Conservation (phyloP, 139 green algal species). For the Closterium sp. region DNA sequence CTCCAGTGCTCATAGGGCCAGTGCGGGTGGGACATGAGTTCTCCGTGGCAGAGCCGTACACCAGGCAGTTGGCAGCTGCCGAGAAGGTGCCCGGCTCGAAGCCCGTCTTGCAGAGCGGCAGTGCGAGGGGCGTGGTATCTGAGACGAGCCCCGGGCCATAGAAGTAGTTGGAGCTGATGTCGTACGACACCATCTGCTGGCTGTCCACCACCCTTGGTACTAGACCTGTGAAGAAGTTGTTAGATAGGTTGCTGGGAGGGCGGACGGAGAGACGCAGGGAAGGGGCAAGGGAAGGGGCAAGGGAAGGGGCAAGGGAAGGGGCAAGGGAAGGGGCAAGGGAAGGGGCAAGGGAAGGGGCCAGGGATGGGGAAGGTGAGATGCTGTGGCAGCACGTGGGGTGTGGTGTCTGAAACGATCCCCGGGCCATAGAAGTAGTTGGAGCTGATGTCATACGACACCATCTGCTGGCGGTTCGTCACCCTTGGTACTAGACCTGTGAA, state of each 20-base stretch:
- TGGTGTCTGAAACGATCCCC: background rate
- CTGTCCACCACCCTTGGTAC: background rate
- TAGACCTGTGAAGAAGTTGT: background rate
- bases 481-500: background rate
- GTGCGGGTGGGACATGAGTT: background rate
- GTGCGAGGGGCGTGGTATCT: background rate
- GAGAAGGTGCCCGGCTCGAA: background rate
- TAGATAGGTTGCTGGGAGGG: background rate
- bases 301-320: background rate
- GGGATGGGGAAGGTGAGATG: too few species aligned
- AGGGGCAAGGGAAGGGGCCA: background rate
- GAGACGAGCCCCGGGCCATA: background rate
- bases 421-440: background rate
- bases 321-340: background rate
- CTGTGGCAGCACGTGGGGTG: too few species aligned
- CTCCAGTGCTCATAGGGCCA: background rate
- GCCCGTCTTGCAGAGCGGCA: background rate
- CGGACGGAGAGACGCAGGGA: too few species aligned
- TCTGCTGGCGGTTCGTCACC: background rate
- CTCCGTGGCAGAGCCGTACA: background rate
- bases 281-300: too few species aligned
- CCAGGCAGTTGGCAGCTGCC: background rate
- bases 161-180: background rate
- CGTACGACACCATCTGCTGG: background rate
- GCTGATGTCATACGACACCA: background rate